Evolutionary conservation across 495 filamentous ascomycete species (phyloP), one percentile per base, ranked within the genome.

Genomic region (Friedmanniomyces endolithicus): DNA sequence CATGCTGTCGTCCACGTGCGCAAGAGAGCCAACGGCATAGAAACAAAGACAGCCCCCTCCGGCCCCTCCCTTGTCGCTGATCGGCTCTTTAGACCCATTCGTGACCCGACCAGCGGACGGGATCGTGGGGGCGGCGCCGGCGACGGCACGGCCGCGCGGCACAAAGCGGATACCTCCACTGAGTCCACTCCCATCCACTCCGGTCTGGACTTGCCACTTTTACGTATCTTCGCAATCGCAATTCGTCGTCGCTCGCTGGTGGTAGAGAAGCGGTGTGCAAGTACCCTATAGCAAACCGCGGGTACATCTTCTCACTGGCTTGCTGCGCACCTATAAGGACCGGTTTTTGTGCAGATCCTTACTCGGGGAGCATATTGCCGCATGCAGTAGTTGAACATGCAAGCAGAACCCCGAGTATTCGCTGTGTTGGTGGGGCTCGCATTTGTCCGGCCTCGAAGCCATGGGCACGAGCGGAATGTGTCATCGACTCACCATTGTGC

Each of bases 381-480:
- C 41, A 48, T 55, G 52, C 52, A 55, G 41, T 55, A 55, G 52
- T 27, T 8, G n/a, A 19, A 41, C 25, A 6, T 25, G 39, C 41
- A 17, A 20, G 39, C 22, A 53, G 50, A 34, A 39, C 17, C 11
- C 34, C 37, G 37, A 41, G 14, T 8, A 39, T 39, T 17, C 16
- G 16, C 7, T 11, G 27, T 25, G 51, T 35, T 27, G 25, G 45
- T 22, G 45, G 45, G 27, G 37, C 22, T 46, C 34, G 24, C 43
- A 27, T 41, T 4, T 14, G 37, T 41, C 12, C 6, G 37, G 37
- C 37, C 37, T 41, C 16, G 37, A 41, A 41, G 17, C 27, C 27
- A 31, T n/a, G n/a, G n/a, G n/a, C n/a, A n/a, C n/a, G n/a, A n/a
- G n/a, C n/a, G n/a, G n/a, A n/a, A n/a, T n/a, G n/a, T n/a, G n/a